Evolutionary conservation across 805 yeast species (phyloP).

Genomic region (Clavispora carvajalis): DNA sequence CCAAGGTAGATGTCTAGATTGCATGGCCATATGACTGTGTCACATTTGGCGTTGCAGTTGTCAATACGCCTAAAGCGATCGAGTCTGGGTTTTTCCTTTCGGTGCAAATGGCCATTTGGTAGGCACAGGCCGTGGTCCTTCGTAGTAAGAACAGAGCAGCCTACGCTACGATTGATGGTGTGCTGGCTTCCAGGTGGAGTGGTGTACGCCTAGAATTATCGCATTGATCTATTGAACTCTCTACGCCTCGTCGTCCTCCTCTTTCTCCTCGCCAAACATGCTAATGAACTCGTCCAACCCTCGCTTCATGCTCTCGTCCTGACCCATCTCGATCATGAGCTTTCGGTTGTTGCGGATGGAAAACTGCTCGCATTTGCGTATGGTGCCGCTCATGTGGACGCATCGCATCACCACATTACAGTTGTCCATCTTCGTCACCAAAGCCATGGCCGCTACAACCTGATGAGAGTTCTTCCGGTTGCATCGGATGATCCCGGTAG

Average conservation of each 20-base stretch:
- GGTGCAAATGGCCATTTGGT: no score
- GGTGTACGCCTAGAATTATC: no score
- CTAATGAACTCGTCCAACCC: constrained; percentile 9
- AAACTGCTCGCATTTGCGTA: constrained; percentile 71
- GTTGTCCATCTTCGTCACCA: constrained; percentile 49
- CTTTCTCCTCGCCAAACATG: constrained; percentile 8
- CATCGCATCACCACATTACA: constrained; percentile 52
- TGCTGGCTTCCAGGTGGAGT: no score
- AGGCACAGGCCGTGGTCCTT: no score
- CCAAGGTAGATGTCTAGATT: no score
- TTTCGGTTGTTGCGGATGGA: constrained; percentile 48
- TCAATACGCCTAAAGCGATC: no score
- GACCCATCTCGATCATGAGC: constrained; percentile 21
- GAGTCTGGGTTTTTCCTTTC: no score
- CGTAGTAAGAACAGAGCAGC: no score
- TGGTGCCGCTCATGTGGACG: constrained; percentile 77
- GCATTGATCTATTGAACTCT: no score
- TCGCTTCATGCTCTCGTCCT: constrained; percentile 6
- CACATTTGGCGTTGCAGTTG: no score
- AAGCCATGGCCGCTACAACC: constrained; percentile 62
- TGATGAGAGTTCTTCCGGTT: constrained; percentile 57
- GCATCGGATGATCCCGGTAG: constrained; percentile 80
- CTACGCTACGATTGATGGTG: no score
- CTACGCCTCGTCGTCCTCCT: constrained; percentile 3
- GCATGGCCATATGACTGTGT: no score